Evolutionary conservation across 2,329 filamentous ascomycete species (phyloP).

Genomic region (Parasarocladium wereldwijsianum): DNA sequence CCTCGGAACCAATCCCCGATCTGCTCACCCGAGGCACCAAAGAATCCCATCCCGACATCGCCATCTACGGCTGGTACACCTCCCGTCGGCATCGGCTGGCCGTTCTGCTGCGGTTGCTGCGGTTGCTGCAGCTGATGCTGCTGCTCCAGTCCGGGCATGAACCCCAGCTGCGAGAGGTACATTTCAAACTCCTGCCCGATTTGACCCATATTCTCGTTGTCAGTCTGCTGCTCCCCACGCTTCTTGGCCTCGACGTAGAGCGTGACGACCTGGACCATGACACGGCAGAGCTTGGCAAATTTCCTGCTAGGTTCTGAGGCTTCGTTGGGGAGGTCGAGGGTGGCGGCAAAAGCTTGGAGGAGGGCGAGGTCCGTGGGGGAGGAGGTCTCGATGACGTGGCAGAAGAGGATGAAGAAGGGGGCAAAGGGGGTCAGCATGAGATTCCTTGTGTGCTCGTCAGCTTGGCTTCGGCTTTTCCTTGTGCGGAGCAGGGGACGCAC

Average conservation of each 20-base stretch:
- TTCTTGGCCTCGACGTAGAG: slow-evolving; percentile 49
- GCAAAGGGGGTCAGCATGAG: slow-evolving; percentile 42
- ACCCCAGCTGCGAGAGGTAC: slow-evolving; percentile 48
- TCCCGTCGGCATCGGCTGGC: slow-evolving; percentile 13
- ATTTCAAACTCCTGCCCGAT: slow-evolving; percentile 48
- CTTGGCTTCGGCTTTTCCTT: no score
- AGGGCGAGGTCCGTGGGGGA: slow-evolving; percentile 36
- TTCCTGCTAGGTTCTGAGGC: slow-evolving; percentile 44
- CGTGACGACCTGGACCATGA: slow-evolving; percentile 45
- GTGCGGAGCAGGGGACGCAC: no score
- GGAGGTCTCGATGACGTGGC: slow-evolving; percentile 39
- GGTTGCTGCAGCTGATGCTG: slow-evolving; percentile 8
- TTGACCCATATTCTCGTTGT: slow-evolving; percentile 28
- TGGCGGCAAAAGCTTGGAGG: slow-evolving; percentile 40
- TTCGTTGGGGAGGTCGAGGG: slow-evolving; percentile 33
- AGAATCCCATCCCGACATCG: no score
- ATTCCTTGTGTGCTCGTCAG: no score
- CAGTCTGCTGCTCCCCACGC: slow-evolving; percentile 28
- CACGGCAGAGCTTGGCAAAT: slow-evolving; percentile 44
- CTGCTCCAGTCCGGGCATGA: slow-evolving; percentile 31
- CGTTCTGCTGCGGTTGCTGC: slow-evolving; percentile 7
- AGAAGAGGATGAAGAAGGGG: slow-evolving; percentile 45
- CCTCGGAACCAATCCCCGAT: slow-evolving; percentile 53
- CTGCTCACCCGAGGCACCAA: no score
- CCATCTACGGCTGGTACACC: slow-evolving; percentile 17